Base-by-base conservation (phyloP, 176 grass and related monocot genomes). In the Elymus sibiricus region DNA sequence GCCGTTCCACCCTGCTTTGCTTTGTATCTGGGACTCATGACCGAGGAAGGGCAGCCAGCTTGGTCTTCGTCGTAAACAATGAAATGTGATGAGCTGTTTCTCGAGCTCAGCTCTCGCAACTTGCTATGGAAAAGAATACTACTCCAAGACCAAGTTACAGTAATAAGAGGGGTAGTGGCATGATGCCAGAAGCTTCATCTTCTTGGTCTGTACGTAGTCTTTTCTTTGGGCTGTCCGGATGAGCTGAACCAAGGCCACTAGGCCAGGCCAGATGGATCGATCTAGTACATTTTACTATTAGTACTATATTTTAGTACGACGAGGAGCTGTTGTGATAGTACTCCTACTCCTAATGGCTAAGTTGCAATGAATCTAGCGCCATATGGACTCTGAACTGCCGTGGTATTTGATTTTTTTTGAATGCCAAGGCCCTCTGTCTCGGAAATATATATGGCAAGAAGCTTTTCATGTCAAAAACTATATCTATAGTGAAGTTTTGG, bases 21-120 rank as follows among this genome's bases (percentile, higher is more conserved):
- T 71, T 26, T 44, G 61, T 63, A 37, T 61, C 25, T 51, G 87
- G 32, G 32, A 34, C 32, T 34, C 27, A 72, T 63, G 86, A 72
- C 80, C 37, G 29, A 71, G 51, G 51, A 70, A 49, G 67, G 38
- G 40, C 35, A 6, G 62, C 12, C 64, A n/a, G 28, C 24, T 31
- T 64, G 40, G 64, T 42, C 15, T 17, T 83, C 35, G 81, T 40
- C 34, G 1, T 59, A 59, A 72, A 72, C 22, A 83, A 27, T 7
- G 64, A 42, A 58, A 56, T 59, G 66, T 8, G 47, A 58, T 71
- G 80, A 82, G 11, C 81, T 83, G 69, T 74, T 83, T 31, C 34
- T 83, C 49, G 37, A 38, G 9, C 66, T 82, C 49, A 59, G 13
- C 34, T 42, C 66, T 59, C 35, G 46, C 53, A 83, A 44, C 40